These are phyloP conservation scores for Ulmus americana DNA, from an alignment of 331 rosid genomes.

Conservation along the genomic window DNA sequence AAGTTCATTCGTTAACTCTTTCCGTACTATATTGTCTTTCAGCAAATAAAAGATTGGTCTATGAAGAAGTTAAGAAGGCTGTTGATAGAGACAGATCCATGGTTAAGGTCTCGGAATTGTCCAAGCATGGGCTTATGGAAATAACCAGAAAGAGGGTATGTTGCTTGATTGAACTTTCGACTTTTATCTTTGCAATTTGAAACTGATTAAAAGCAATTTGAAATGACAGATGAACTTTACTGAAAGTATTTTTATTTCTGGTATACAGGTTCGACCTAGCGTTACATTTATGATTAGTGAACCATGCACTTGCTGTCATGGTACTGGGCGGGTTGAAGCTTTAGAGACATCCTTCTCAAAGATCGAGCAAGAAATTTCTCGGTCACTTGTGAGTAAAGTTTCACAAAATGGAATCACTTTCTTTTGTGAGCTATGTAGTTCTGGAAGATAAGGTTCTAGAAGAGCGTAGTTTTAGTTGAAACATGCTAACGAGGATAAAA, in stretches of 20 bases:
- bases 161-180: conserved; percentile 17
- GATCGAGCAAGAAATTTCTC: conserved; percentile 90
- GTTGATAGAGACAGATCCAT: conserved; percentile 84
- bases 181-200: not conserved
- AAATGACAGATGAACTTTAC: conserved; percentile 15
- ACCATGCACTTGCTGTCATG: conserved; percentile 91
- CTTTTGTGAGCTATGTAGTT: conserved; percentile 4
- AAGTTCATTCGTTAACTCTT: not conserved
- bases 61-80: conserved; percentile 93
- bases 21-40: conserved; percentile 37
- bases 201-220: not conserved
- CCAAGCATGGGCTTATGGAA: conserved; percentile 95
- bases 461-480: not conserved
- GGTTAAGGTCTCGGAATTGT: conserved; percentile 89
- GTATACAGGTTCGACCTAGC: conserved; percentile 85
- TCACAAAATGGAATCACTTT: conserved; percentile 5
- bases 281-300: conserved; percentile 97
- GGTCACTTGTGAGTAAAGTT: conserved; percentile 62
- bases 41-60: conserved; percentile 86
- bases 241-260: conserved; percentile 11
- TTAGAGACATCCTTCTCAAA: conserved; percentile 88
- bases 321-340: conserved; percentile 96
- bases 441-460: not conserved
- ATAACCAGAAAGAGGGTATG: conserved; percentile 93
- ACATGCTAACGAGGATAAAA: not conserved